Base-by-base conservation (phyloP, 345 rosid species). In the Eucalyptus virginea region DNA sequence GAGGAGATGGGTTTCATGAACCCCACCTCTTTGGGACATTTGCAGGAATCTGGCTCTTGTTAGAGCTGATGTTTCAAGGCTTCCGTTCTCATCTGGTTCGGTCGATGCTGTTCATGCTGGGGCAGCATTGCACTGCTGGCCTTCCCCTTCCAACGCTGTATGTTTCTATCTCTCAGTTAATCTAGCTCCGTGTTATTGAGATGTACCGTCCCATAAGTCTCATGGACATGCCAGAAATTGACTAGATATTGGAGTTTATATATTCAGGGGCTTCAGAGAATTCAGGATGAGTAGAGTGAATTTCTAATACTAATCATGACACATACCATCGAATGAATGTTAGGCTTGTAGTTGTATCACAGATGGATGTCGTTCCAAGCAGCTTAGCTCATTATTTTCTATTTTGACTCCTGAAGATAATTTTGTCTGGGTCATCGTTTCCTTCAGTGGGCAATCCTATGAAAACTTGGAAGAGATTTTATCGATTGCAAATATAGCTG, bases 51-150 rank as follows among this genome's bases (percentile, higher is more conserved):
- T 97, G 87, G 97, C 98, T 48, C 96, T 98, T 87, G 98, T 98
- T 88, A 94, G 99, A 90, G 99, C 98, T 86, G 99, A 98, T 88
- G 95, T 98, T 88, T 94, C 96, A 77, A 95, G 99, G 86, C 98
- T 97, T 86, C 99, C 99, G 26, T 98, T 98, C 87, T 62, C 96
- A 17, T 96, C 99, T 2, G 94, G 96, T 89, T 96, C 95, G 50
- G 93, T 97, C 90, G 98, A 96, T 80, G 98, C 98, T 81, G 94
- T 97, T 89, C 99, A 98, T 93, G 99, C 99, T 88, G 99, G 97
- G 89, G 99, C 98, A 13, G 99, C 99, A 44, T 89, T 98, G 77
- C 99, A 97, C 81, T 98, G 99, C 89, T 98, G 99, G 98, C 97
- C 98, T 81, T 96, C 99, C 90, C 94, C 98, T 92, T 96, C 99